Evolutionary conservation across 306 rosid genomes (phyloP), one percentile per base, ranked within the genome.

Genomic region (Quercus mongolica): DNA sequence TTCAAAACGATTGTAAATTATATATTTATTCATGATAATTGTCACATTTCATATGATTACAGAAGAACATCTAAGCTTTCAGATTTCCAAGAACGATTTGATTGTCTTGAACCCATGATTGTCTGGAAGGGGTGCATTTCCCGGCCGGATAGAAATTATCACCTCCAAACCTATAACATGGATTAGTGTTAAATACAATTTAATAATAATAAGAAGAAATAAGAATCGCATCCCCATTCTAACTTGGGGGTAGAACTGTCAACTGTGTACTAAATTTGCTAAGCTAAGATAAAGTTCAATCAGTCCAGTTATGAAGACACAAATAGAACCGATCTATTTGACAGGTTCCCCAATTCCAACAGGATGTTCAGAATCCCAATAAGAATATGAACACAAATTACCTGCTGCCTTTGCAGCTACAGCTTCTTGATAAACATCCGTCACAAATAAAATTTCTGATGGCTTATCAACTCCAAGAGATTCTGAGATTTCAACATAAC

Each of bases 341-440:
- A 57, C 11, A 57, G 63, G 63, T 57, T 57, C 20, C 11, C 21
- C 25, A n/a, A 20, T n/a, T 20, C 25, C 63, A 57, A 20, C 63
- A 57, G 63, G 25, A n/a, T 18, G 63, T 57, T n/a, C 21, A 20
- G 26, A 57, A 41, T 41, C 63, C 23, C 21, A 57, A 57, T 9
- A 57, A 57, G 63, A 18, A n/a, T n/a, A 21, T 41, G 46, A 41
- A 8, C 46, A 56, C 41, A 12, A 44, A 62, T 69, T 84, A 94
- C 99, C 97, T 92, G 99, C 99, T 28, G 82, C 94, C 90, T 85
- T 92, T 69, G 98, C 99, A 73, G 99, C 99, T 54, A 87, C 83
- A 81, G 96, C 97, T 88, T 95, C 99, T 86, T 93, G 96, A 83
- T 63, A 76, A 69, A 93, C 91, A 78, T 95, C 99, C 0, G 99